These are phyloP conservation scores for Diplodia corticola DNA, from an alignment of 2,329 filamentous ascomycete genomes.

Conservation along the genomic window DNA sequence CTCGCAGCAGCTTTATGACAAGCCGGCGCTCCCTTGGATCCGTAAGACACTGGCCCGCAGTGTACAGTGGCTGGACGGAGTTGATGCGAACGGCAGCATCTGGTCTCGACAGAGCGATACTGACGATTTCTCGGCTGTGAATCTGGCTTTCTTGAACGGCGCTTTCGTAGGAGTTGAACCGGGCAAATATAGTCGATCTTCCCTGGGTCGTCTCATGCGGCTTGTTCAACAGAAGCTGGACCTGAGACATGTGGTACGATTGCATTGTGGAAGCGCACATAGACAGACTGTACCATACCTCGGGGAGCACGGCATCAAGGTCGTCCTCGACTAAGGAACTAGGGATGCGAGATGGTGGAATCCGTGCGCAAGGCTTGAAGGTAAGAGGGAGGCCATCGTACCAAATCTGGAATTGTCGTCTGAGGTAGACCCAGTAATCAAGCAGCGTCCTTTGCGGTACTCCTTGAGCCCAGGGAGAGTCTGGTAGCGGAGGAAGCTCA, in stretches of 20 bases:
- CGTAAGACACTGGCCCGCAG: constrained; percentile 62
- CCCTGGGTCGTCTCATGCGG: constrained; percentile 57
- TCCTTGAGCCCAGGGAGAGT: constrained; percentile 43
- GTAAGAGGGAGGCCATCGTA: constrained; percentile 59
- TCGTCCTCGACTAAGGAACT: constrained; percentile 29
- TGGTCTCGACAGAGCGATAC: constrained; percentile 58
- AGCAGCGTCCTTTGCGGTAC: constrained; percentile 53
- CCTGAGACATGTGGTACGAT: constrained; percentile 64
- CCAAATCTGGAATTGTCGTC: constrained; percentile 61
- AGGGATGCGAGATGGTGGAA: constrained; percentile 40
- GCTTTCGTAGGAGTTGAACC: constrained; percentile 58
- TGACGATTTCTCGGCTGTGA: constrained; percentile 63
- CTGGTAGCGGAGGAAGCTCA: constrained; percentile 44
- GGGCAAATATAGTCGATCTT: constrained; percentile 54
- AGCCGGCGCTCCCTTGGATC: constrained; percentile 55
- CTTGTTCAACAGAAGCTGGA: constrained; percentile 62
- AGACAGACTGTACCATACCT: constrained; percentile 64
- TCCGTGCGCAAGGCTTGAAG: constrained; percentile 58
- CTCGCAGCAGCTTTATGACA: constrained; percentile 57
- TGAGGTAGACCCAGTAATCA: constrained; percentile 56
- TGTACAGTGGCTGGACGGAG: constrained; percentile 61
- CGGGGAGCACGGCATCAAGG: constrained; percentile 48
- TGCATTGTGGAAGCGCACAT: constrained; percentile 68
- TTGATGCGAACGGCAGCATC: constrained; percentile 59
- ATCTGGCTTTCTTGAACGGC: constrained; percentile 56